Conservation (phyloP, 768 basidiomycete genomes). For the Lactarius sanguifluus region DNA sequence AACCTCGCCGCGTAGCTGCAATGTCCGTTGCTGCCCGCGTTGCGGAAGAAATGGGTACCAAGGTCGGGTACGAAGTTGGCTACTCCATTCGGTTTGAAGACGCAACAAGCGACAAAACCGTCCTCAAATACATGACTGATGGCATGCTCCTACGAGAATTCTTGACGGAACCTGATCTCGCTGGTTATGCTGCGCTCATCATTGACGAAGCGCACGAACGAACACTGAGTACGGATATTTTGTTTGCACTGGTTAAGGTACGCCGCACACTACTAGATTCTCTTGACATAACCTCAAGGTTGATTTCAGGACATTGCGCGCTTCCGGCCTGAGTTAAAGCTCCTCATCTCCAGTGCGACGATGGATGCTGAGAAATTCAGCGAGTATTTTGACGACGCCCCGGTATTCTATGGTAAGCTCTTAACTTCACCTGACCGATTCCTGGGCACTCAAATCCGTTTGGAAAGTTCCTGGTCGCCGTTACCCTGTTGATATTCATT, state of each 20-base stretch:
- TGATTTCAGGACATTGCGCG: slow-evolving; percentile 83
- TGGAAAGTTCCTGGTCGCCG: slow-evolving; percentile 87
- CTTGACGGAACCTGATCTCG: slow-evolving; percentile 94
- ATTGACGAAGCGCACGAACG: slow-evolving; percentile 99
- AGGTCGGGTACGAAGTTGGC: slow-evolving; percentile 98
- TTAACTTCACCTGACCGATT: background rate
- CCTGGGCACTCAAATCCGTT: slow-evolving; percentile 2
- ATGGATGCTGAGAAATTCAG: slow-evolving; percentile 98
- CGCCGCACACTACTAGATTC: slow-evolving; percentile 38
- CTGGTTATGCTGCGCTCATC: slow-evolving; percentile 91
- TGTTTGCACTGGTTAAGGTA: slow-evolving; percentile 98
- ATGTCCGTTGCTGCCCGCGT: slow-evolving; percentile 99
- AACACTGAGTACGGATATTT: slow-evolving; percentile 96
- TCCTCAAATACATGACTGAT: slow-evolving; percentile 99
- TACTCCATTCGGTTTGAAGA: slow-evolving; percentile 99
- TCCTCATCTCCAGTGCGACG: slow-evolving; percentile 95
- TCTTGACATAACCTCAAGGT: slow-evolving; percentile 33
- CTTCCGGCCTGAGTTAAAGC: slow-evolving; percentile 89
- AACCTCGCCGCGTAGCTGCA: slow-evolving; percentile 97
- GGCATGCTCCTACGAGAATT: slow-evolving; percentile 98
- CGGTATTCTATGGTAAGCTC: slow-evolving; percentile 82
- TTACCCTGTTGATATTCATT: slow-evolving; percentile 97
- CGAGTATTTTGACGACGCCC: slow-evolving; percentile 95
- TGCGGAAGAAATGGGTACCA: slow-evolving; percentile 96
- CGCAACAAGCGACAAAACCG: slow-evolving; percentile 98